These are phyloP conservation scores for Lentinus tigrinus DNA, from an alignment of 768 basidiomycete genomes.

Conservation along the genomic window DNA sequence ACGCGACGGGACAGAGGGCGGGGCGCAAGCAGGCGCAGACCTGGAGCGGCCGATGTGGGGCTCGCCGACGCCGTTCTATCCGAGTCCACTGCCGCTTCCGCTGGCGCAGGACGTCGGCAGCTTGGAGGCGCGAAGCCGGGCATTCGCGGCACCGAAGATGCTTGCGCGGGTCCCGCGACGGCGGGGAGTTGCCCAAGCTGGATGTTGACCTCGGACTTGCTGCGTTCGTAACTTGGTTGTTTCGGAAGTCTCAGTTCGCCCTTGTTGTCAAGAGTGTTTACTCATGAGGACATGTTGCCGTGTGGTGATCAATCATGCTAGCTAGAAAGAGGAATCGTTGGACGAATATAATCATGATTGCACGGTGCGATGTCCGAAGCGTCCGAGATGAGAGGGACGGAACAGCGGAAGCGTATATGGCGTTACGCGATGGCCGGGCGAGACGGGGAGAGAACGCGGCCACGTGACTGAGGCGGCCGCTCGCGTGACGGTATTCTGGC, in stretches of 20 bases:
- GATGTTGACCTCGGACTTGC: neutral
- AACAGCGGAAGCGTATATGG: neutral
- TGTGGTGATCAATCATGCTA: neutral
- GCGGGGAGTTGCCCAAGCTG: neutral
- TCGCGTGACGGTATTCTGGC: neutral
- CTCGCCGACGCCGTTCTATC: conserved; percentile 19
- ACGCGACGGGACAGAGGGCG: neutral
- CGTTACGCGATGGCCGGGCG: no score
- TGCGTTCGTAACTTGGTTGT: neutral
- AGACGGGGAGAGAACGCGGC: neutral
- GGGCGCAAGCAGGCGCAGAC: neutral
- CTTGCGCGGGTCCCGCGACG: conserved; percentile 9
- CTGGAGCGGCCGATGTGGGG: conserved; percentile 17
- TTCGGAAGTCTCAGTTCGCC: no score
- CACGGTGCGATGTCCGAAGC: neutral
- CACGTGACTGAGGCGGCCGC: conserved; percentile 1
- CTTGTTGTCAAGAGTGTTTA: neutral
- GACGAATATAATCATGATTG: neutral
- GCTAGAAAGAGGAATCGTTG: neutral
- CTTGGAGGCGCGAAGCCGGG: conserved; percentile 8
- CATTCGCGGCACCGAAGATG: conserved; percentile 5
- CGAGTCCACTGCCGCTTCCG: conserved; percentile 22
- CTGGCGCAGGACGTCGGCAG: conserved; percentile 4
- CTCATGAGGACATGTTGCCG: neutral
- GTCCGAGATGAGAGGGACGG: neutral